Conservation (phyloP, 306 rosid genomes). For the Cucumis cinereus region DNA sequence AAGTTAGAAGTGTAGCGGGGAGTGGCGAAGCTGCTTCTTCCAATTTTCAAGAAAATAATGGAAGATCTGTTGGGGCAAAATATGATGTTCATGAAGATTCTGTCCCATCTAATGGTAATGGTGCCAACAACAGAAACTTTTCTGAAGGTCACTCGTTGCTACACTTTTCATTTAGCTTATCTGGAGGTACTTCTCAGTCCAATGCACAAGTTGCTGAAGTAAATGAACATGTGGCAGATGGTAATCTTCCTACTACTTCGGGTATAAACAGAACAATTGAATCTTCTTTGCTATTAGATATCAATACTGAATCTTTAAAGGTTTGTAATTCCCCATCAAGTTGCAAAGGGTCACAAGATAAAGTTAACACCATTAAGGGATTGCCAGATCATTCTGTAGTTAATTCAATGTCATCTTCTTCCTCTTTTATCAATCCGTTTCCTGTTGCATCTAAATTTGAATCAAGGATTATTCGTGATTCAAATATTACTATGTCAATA, state of each 20-base stretch:
- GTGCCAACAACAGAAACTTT: slow-evolving; percentile 11
- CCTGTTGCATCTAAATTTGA: slow-evolving; percentile 5
- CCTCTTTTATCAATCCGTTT: slow-evolving; percentile 16
- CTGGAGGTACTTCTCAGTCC: slow-evolving; percentile 24
- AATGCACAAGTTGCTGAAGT: slow-evolving; percentile 17
- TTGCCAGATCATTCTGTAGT: slow-evolving; percentile 22
- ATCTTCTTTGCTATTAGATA: slow-evolving; percentile 20
- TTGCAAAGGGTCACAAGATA: slow-evolving; percentile 14
- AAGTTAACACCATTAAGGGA: slow-evolving; percentile 5
- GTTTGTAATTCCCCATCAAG: slow-evolving; percentile 18
- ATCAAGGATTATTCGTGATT: slow-evolving; percentile 24
- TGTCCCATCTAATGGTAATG: slow-evolving; percentile 15
- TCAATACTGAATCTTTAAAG: slow-evolving; percentile 15
- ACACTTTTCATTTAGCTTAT: slow-evolving; percentile 23
- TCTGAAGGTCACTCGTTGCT: slow-evolving; percentile 29
- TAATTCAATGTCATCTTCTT: slow-evolving; percentile 19
- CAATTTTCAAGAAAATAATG: slow-evolving; percentile 41
- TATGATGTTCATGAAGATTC: slow-evolving; percentile 14
- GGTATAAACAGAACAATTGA: slow-evolving; percentile 12
- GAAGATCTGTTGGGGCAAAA: slow-evolving; percentile 17
- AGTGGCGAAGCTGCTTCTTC: slow-evolving; percentile 28
- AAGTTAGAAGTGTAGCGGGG: slow-evolving; percentile 10
- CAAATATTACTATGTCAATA: slow-evolving; percentile 19
- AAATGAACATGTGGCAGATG: slow-evolving; percentile 15
- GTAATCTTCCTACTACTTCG: slow-evolving; percentile 17